Conservation (phyloP, 176 grass and related monocot genomes). For the Typha latifolia region DNA sequence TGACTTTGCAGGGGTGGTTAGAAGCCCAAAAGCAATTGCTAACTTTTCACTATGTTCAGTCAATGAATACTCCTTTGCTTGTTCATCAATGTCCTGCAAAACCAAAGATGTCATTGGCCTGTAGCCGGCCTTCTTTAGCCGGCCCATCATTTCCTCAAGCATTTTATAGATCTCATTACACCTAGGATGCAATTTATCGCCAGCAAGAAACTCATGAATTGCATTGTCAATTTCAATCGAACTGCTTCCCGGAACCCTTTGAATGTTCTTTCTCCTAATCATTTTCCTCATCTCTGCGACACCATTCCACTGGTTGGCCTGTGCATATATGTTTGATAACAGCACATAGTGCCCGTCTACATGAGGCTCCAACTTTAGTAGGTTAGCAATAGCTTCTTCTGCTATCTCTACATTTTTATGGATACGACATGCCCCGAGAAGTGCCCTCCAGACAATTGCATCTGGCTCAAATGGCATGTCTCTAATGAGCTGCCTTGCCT, state of each 20-base stretch:
- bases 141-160: constrained; percentile 46
- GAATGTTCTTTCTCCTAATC: constrained; percentile 35
- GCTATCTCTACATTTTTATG: constrained; percentile 57
- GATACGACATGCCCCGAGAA: constrained; percentile 64
- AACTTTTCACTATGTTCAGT: constrained; percentile 71
- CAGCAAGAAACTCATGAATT: constrained; percentile 39
- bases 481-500: constrained; percentile 44
- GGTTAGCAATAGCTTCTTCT: constrained; percentile 48
- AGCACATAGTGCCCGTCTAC: constrained; percentile 53
- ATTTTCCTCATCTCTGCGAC: constrained; percentile 53
- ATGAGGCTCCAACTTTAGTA: constrained; percentile 44
- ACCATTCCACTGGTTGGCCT: constrained; percentile 52
- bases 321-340: constrained; percentile 64
- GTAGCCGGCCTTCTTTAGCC: constrained; percentile 45
- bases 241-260: constrained; percentile 59
- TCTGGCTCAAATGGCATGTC: constrained; percentile 47
- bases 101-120: constrained; percentile 51
- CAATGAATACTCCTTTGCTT: constrained; percentile 35
- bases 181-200: constrained; percentile 46
- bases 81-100: constrained; percentile 50
- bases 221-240: constrained; percentile 41
- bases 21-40: constrained; percentile 53
- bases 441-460: constrained; percentile 57
- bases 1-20: constrained; percentile 36
- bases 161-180: constrained; percentile 44